Percentiles rank a stretch among this genome's conserved stretches.
Conservation (phyloP, 208 protist species). For the Porcisia deanei region DNA sequence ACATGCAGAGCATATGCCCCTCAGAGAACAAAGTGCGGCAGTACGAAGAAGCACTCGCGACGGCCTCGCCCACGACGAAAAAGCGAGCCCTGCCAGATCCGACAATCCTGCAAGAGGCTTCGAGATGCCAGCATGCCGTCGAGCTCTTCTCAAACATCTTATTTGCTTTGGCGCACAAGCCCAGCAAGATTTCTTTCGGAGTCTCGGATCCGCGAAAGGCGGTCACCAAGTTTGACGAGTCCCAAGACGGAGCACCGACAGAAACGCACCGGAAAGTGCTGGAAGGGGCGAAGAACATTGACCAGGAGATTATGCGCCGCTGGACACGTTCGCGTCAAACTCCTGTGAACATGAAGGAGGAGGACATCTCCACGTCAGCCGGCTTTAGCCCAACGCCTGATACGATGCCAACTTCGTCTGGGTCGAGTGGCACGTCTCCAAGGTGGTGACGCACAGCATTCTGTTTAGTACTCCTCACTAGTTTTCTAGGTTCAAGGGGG, state of each 20-base stretch:
- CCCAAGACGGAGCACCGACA: constrained; percentile 31
- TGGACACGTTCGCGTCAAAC: constrained; percentile 47
- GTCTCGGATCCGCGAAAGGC: constrained; percentile 6
- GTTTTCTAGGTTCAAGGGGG: too few relatives aligned
- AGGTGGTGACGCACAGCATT: constrained; percentile 37
- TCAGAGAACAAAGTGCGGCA: constrained; percentile 22
- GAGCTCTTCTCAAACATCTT: constrained; percentile 54
- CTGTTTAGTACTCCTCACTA: too few relatives aligned
- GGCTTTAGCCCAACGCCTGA: background rate
- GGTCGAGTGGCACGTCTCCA: constrained; percentile 47
- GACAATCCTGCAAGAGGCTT: constrained; percentile 39
- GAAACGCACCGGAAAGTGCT: constrained; percentile 59
- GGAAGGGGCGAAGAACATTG: constrained; percentile 34
- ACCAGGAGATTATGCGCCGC: constrained; percentile 51
- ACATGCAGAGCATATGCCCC: constrained; percentile 49
- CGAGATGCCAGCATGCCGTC: constrained; percentile 68
- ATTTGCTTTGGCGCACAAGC: constrained; percentile 76
- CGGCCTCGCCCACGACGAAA: background rate
- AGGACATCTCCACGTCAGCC: constrained; percentile 34
- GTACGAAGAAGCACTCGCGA: constrained; percentile 35
- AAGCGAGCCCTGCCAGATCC: constrained; percentile 18
- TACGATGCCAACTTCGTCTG: constrained; percentile 8
- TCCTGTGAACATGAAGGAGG: constrained; percentile 41
- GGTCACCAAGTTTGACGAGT: constrained; percentile 8
- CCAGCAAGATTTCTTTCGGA: constrained; percentile 70